phyloP scores from a whole-genome alignment of 148 eudicot species.

The Cornus controversa region DNA sequence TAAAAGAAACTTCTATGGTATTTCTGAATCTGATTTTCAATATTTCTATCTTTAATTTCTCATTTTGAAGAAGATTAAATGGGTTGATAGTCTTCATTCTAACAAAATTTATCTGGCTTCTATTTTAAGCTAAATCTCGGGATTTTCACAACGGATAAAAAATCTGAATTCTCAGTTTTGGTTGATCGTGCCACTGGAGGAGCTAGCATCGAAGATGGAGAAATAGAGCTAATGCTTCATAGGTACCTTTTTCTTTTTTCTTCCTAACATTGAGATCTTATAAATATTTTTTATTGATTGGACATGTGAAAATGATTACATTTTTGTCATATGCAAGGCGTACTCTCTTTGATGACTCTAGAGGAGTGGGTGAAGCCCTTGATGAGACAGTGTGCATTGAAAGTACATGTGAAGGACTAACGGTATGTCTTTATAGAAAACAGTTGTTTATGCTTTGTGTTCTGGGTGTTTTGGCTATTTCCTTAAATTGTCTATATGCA shows the following conservation, averaged over 20 bases:
- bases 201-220: slow-evolving; percentile 73
- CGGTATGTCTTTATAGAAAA: slow-evolving; percentile 37
- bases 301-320: background rate
- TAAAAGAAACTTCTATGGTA: background rate
- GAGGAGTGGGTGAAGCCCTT: slow-evolving; percentile 75
- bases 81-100: background rate
- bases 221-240: slow-evolving; percentile 87
- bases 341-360: slow-evolving; percentile 48
- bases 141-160: slow-evolving; percentile 50
- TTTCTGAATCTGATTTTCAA: background rate
- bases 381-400: slow-evolving; percentile 62
- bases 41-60: background rate
- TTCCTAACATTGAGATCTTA: background rate
- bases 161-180: slow-evolving; percentile 73
- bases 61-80: background rate
- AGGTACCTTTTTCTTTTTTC: slow-evolving; percentile 37
- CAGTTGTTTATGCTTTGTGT: background rate
- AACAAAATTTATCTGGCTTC: background rate
- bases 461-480: background rate
- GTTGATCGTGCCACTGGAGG: slow-evolving; percentile 95
- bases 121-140: slow-evolving; percentile 82
- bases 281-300: background rate
- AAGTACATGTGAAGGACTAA: slow-evolving; percentile 65
- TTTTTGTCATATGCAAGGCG: slow-evolving; percentile 43
- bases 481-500: background rate